These are phyloP conservation scores for Penicillium sumatraense DNA, from an alignment of 2,329 filamentous ascomycete genomes.

Conservation along the genomic window DNA sequence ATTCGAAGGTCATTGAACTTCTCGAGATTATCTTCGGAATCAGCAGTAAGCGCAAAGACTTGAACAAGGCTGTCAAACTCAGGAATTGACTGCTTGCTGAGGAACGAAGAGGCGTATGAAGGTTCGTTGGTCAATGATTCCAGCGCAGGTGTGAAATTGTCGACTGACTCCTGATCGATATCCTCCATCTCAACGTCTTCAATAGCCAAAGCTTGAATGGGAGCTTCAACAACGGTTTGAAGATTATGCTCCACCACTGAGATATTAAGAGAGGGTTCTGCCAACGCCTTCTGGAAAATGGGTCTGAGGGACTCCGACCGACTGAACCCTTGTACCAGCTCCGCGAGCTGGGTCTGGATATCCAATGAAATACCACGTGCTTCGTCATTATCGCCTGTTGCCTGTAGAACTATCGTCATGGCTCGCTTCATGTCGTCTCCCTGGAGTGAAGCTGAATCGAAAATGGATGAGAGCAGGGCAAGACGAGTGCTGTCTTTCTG, in stretches of 20 bases:
- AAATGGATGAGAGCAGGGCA: conserved; percentile 46
- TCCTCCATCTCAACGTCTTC: conserved; percentile 59
- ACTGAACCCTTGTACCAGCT: conserved; percentile 68
- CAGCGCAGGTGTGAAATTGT: conserved; percentile 38
- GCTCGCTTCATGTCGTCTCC: conserved; percentile 35
- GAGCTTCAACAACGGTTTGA: conserved; percentile 68
- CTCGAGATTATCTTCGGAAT: conserved; percentile 35
- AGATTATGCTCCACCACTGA: conserved; percentile 76
- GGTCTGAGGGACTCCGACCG: conserved; percentile 64
- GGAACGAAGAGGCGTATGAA: conserved; percentile 42
- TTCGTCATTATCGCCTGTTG: conserved; percentile 54
- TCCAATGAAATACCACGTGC: conserved; percentile 42
- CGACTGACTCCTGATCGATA: conserved; percentile 31
- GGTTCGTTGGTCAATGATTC: conserved; percentile 36
- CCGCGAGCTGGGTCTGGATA: conserved; percentile 67
- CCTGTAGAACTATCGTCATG: conserved; percentile 39
- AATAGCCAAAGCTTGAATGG: conserved; percentile 54
- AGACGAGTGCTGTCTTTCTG: conserved; percentile 49
- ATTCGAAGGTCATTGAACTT: conserved; percentile 44
- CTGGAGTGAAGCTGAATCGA: conserved; percentile 33
- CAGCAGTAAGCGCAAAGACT: conserved; percentile 40
- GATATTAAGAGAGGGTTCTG: conserved; percentile 71
- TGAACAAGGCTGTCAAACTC: conserved; percentile 45
- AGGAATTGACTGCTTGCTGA: conserved; percentile 36
- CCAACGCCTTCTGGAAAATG: conserved; percentile 69